Evolutionary conservation across 1,284 basidiomycete species (phyloP).

Genomic region (Leccinum ponderosum): DNA sequence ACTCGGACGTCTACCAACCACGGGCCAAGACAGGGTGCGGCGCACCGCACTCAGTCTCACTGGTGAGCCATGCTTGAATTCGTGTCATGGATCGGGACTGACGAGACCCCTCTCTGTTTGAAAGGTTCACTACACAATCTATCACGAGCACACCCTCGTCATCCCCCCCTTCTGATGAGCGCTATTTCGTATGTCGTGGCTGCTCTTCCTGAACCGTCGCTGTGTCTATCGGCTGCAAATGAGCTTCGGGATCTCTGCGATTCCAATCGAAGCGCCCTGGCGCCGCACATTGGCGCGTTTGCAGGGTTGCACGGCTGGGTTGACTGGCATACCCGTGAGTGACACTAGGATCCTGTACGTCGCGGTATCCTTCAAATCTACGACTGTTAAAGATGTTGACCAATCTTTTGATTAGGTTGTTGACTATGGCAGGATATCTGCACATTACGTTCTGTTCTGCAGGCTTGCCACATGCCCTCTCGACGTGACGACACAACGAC

Average conservation of each 20-base stretch:
- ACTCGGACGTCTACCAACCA: conserved; percentile 63
- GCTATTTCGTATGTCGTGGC: conserved; percentile 66
- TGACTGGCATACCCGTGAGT: conserved; percentile 73
- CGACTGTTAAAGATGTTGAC: too few species aligned
- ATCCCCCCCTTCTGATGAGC: conserved; percentile 37
- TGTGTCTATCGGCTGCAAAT: conserved; percentile 77
- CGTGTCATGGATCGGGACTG: neutral
- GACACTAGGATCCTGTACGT: neutral
- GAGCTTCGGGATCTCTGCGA: conserved; percentile 85
- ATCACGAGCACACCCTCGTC: conserved; percentile 38
- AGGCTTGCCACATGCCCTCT: too few species aligned
- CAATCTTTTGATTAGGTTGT: too few species aligned
- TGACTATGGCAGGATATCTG: too few species aligned
- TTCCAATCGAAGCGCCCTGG: conserved; percentile 77
- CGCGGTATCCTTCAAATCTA: neutral
- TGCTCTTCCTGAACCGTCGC: conserved; percentile 59
- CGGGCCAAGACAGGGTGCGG: conserved; percentile 66
- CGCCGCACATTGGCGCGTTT: conserved; percentile 82
- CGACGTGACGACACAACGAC: too few species aligned
- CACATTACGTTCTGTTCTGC: too few species aligned
- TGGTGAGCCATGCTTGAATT: conserved; percentile 44
- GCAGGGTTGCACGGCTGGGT: conserved; percentile 74
- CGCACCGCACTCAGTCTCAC: conserved; percentile 72
- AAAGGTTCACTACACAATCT: conserved; percentile 70
- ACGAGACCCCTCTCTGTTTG: neutral